phyloP scores from a whole-genome alignment of 2,329 filamentous ascomycete species.

The Ophiostoma pallidulum region DNA sequence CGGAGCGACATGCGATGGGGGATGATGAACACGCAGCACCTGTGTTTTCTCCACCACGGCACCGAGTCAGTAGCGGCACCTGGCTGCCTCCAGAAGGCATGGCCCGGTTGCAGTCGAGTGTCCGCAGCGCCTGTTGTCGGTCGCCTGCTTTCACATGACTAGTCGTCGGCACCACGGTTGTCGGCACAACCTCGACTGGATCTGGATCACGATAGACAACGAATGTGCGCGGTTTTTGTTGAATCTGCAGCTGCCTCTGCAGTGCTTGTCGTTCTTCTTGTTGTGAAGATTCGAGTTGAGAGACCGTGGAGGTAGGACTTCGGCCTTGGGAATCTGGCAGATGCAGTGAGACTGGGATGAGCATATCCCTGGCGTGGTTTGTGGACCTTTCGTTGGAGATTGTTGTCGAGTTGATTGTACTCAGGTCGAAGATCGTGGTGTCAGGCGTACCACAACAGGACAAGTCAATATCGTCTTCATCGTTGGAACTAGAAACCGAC shows the following conservation, averaged over 20 bases:
- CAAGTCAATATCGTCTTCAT: not conserved
- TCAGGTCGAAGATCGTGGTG: not conserved
- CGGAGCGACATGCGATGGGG: not conserved
- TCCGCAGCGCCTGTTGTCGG: not conserved
- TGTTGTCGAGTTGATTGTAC: not conserved
- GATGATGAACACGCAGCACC: not conserved
- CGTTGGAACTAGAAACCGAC: not conserved
- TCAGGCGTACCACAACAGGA: not conserved
- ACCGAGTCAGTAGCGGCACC: not conserved
- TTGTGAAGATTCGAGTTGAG: not conserved
- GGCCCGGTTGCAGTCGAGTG: not conserved
- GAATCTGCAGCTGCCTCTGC: not conserved
- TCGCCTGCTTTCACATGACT: not conserved
- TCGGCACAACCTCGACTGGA: not conserved
- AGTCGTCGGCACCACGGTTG: not conserved
- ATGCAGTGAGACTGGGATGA: not conserved
- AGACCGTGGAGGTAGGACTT: not conserved
- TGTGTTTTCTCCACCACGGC: not conserved
- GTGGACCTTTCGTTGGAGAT: not conserved
- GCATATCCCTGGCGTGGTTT: not conserved
- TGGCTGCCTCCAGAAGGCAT: not conserved
- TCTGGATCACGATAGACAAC: not conserved
- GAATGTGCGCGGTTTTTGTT: not conserved
- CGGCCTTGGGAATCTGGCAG: not conserved
- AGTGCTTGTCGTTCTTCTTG: not conserved